Conservation (phyloP, 768 basidiomycete genomes). For the Amylocystis lapponica region DNA sequence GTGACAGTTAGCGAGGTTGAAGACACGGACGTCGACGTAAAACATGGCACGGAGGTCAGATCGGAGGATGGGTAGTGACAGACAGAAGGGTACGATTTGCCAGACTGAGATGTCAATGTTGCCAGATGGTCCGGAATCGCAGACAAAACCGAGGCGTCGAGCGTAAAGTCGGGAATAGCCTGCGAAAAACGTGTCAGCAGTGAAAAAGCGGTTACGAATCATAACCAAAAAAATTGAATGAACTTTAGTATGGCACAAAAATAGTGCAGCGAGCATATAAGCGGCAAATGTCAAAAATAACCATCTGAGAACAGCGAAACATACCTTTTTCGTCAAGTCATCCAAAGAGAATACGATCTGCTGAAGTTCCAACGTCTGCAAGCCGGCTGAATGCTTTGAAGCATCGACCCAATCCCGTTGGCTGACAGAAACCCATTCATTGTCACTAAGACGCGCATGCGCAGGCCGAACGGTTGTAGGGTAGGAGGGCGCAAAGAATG, state of each 20-base stretch:
- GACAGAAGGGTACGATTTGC: slow-evolving; percentile 42
- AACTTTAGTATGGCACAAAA: not conserved
- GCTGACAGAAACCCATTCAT: slow-evolving; percentile 59
- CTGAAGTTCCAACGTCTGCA: slow-evolving; percentile 58
- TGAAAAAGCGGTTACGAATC: no score
- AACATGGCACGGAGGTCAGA: slow-evolving; percentile 28
- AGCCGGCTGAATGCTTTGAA: slow-evolving; percentile 21
- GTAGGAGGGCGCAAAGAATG: slow-evolving; percentile 60
- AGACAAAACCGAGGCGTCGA: slow-evolving; percentile 39
- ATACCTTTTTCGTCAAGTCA: slow-evolving; percentile 28
- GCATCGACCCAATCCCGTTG: slow-evolving; percentile 46
- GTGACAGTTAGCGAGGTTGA: slow-evolving; percentile 39
- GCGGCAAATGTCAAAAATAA: not conserved
- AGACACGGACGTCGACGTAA: slow-evolving; percentile 32
- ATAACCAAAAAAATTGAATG: no score
- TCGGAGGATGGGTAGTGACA: slow-evolving; percentile 39
- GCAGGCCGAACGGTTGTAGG: slow-evolving; percentile 47
- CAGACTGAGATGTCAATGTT: slow-evolving; percentile 35
- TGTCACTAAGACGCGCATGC: slow-evolving; percentile 45
- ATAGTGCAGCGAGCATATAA: not conserved
- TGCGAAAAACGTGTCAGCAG: no score
- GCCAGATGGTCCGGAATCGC: slow-evolving; percentile 49
- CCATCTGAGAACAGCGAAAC: no score
- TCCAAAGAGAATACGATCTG: slow-evolving; percentile 63
- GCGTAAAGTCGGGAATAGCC: slow-evolving; percentile 26